Conservation (phyloP, 192 early-diverging fungal genomes). For the Coemansia sp. region DNA sequence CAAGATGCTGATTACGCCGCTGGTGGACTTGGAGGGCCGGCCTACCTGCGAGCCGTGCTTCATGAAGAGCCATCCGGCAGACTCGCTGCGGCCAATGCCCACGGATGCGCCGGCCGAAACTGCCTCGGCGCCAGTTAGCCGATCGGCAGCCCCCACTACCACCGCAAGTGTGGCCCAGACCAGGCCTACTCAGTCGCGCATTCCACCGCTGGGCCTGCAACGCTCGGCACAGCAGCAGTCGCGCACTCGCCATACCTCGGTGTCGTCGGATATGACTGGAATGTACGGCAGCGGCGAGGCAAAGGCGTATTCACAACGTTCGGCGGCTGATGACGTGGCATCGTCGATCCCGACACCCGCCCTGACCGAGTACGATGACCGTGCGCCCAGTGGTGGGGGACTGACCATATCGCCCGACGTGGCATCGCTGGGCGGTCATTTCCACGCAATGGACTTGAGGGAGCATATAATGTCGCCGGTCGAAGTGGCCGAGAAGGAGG, state of each 20-base stretch:
- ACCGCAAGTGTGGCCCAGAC: no score
- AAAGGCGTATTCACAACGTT: no score
- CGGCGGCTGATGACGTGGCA: not conserved
- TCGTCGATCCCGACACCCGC: conserved; percentile 40
- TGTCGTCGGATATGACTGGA: not conserved
- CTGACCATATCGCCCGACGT: not conserved
- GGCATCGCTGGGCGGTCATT: not conserved
- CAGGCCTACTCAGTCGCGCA: no score
- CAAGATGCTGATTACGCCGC: conserved; percentile 34
- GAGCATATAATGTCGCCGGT: conserved; percentile 46
- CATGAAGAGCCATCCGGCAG: not conserved
- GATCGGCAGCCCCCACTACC: no score
- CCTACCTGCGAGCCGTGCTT: conserved; percentile 51
- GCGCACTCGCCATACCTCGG: no score
- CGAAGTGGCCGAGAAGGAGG: conserved; percentile 42
- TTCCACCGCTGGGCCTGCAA: no score
- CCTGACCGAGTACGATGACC: conserved; percentile 30
- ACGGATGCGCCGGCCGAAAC: not conserved
- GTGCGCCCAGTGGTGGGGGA: conserved; percentile 11
- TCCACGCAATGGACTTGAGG: conserved; percentile 1
- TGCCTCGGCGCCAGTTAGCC: no score
- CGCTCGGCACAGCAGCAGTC: no score
- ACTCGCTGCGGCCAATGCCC: conserved; percentile 15
- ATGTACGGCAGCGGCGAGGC: no score
- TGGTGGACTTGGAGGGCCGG: conserved; percentile 29